Percentiles rank a stretch among this genome's conserved stretches.
phyloP scores from a whole-genome alignment of 805 yeast species.

The Kuraishia cidri region DNA sequence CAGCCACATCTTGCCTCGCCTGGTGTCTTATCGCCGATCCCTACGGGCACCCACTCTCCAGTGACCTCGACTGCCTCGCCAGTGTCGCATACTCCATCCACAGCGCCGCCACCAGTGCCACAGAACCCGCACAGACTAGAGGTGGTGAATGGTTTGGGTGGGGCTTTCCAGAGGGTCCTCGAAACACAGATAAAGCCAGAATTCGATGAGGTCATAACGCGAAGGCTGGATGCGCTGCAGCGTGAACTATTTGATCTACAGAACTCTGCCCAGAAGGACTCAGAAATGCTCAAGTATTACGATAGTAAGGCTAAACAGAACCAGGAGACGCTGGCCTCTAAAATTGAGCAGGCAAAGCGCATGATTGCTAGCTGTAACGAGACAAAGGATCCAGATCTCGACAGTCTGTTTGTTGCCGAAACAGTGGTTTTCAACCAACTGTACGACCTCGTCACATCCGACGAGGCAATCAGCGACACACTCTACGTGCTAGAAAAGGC shows the following conservation, averaged over 20 bases:
- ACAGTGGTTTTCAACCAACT: slow-evolving; percentile 50
- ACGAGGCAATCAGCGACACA: slow-evolving; percentile 66
- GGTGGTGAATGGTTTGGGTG: too few relatives aligned
- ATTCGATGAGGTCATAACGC: slow-evolving; percentile 5
- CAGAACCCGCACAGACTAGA: too few relatives aligned
- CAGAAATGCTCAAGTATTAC: slow-evolving; percentile 8
- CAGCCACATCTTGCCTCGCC: too few relatives aligned
- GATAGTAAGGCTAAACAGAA: slow-evolving; percentile 12
- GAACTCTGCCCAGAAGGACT: slow-evolving; percentile 9
- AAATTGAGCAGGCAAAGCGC: slow-evolving; percentile 17
- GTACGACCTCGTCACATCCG: slow-evolving; percentile 55
- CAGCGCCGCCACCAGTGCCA: too few relatives aligned
- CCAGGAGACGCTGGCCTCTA: slow-evolving; percentile 10
- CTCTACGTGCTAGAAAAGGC: slow-evolving; percentile 46
- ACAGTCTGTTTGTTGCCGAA: slow-evolving; percentile 37
- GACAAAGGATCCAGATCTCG: slow-evolving; percentile 25
- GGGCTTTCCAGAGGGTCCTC: too few relatives aligned
- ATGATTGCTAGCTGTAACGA: slow-evolving; percentile 16
- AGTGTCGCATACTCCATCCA: too few relatives aligned
- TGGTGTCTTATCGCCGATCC: too few relatives aligned
- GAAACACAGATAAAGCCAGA: slow-evolving; percentile 1
- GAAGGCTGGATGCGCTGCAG: slow-evolving; percentile 7
- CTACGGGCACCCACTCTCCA: too few relatives aligned
- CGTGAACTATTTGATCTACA: slow-evolving; percentile 11
- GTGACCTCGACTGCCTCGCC: too few relatives aligned